Evolutionary conservation across 75 land plant species (phyloP).

Genomic region (Chamaecyparis obtusa): DNA sequence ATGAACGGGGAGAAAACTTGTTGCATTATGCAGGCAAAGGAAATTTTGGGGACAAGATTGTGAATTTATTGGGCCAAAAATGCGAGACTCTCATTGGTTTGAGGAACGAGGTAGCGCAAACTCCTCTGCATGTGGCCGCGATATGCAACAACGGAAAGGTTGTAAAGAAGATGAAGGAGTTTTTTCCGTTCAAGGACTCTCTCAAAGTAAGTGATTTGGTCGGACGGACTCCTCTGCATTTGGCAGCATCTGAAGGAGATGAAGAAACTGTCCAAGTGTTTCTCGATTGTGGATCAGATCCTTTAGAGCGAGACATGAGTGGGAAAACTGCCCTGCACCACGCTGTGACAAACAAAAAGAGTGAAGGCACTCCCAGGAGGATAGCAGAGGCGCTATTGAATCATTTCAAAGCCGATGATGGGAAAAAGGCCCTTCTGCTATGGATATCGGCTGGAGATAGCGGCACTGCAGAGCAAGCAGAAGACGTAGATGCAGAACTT

Average conservation of each 20-base stretch:
- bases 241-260: not conserved
- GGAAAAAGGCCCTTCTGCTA: not conserved
- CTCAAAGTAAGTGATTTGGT: not conserved
- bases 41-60: not conserved
- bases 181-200: not conserved
- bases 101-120: not conserved
- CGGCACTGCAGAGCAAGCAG: not conserved
- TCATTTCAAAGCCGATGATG: too few species aligned
- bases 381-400: not conserved
- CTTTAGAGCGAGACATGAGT: not conserved
- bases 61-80: not conserved
- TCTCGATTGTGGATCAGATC: not conserved
- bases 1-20: not conserved
- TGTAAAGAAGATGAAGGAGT: not conserved
- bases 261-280: not conserved
- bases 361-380: not conserved
- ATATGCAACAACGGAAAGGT: not conserved
- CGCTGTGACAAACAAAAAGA: not conserved
- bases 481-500: not conserved
- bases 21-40: not conserved
- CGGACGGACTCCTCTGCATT: not conserved
- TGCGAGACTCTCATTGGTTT: not conserved
- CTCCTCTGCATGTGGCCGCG: not conserved
- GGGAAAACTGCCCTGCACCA: not conserved
- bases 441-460: not conserved